Conservation (phyloP, 257 asterid species). For the Primulina huaijiensis region DNA sequence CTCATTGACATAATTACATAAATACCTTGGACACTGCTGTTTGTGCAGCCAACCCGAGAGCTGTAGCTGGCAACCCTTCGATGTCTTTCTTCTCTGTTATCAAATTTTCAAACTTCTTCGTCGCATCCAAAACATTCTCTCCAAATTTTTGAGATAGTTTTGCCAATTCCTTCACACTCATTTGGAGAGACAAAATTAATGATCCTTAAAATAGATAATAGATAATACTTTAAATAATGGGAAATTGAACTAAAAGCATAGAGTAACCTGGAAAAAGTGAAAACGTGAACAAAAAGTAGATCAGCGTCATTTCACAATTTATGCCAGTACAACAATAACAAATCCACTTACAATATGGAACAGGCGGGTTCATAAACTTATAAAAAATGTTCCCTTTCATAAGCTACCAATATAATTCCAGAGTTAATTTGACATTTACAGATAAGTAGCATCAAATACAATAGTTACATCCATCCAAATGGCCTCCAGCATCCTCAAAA, state of each 20-base stretch:
- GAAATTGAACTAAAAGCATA: too few species aligned
- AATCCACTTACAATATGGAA: background rate
- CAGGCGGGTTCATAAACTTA: background rate
- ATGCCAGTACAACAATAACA: too few species aligned
- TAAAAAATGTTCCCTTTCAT: background rate
- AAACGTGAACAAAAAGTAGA: too few species aligned
- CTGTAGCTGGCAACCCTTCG: constrained; percentile 83
- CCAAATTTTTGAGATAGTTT: constrained; percentile 82
- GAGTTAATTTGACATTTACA: too few species aligned
- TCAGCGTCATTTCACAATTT: too few species aligned
- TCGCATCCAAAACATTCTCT: constrained; percentile 92
- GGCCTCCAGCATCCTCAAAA: background rate
- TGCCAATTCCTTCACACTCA: constrained; percentile 66
- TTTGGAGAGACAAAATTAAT: constrained; percentile 18
- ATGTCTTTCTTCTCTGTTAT: constrained; percentile 81
- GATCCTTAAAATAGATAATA: constrained; percentile 4
- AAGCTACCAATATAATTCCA: background rate
- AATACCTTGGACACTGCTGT: constrained; percentile 91
- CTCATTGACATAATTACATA: constrained; percentile 1
- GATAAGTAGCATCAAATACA: background rate
- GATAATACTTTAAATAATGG: background rate
- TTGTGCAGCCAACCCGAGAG: constrained; percentile 97
- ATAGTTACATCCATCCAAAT: background rate
- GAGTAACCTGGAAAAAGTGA: background rate
- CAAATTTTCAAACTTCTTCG: constrained; percentile 90